Percentiles rank a stretch among this genome's conserved stretches.
phyloP scores from a whole-genome alignment of 2,329 filamentous ascomycete species.

The Fusarium sp. region DNA sequence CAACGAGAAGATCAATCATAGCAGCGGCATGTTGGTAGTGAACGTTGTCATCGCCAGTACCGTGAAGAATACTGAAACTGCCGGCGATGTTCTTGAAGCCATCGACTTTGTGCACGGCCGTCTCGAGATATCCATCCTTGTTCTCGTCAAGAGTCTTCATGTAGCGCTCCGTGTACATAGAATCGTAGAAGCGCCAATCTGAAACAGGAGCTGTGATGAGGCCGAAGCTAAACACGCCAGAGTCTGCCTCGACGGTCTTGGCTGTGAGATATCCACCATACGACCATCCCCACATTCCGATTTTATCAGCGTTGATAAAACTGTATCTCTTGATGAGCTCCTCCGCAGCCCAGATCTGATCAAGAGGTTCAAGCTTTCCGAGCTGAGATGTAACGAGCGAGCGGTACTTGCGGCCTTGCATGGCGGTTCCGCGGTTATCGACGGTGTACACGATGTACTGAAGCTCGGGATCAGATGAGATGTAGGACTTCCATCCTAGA shows the following conservation, averaged over 20 bases:
- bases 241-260: conserved; percentile 72
- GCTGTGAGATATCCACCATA: conserved; percentile 73
- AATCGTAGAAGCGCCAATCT: conserved; percentile 78
- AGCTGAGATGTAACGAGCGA: conserved; percentile 66
- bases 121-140: conserved; percentile 66
- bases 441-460: conserved; percentile 74
- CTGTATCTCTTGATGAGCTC: conserved; percentile 58
- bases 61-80: conserved; percentile 70
- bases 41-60: conserved; percentile 76
- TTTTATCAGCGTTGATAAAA: conserved; percentile 66
- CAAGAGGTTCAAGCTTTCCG: conserved; percentile 69
- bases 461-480: conserved; percentile 73
- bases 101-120: conserved; percentile 64
- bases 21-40: conserved; percentile 74
- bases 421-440: conserved; percentile 74
- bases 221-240: conserved; percentile 68
- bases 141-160: conserved; percentile 72
- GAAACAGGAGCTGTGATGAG: conserved; percentile 72
- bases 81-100: conserved; percentile 72
- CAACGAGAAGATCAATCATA: conserved; percentile 68
- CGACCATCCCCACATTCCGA: conserved; percentile 76
- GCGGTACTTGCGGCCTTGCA: conserved; percentile 70
- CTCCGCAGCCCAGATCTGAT: conserved; percentile 74
- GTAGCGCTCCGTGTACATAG: conserved; percentile 76
- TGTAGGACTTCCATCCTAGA: conserved; percentile 69